phyloP scores from a whole-genome alignment of 1,284 basidiomycete genomes.

The Rhodotorula sp. region DNA sequence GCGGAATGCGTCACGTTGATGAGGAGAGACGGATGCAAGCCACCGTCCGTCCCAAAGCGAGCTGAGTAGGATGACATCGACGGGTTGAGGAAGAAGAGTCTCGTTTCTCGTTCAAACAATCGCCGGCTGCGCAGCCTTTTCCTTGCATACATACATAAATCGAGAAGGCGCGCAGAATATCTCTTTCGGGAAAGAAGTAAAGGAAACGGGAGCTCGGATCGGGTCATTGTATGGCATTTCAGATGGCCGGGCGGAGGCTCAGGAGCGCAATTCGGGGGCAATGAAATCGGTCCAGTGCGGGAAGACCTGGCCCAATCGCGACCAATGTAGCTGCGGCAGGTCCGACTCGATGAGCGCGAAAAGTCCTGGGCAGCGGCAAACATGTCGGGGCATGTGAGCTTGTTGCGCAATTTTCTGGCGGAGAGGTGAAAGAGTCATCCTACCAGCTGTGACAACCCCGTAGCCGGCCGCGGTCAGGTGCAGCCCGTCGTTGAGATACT shows the following conservation, averaged over 20 bases:
- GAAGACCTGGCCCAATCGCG: conserved; percentile 38
- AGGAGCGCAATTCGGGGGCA: conserved; percentile 12
- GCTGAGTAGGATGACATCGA: neutral
- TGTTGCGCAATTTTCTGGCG: too few species aligned
- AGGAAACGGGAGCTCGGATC: too few species aligned
- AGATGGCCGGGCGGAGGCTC: neutral
- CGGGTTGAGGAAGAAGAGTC: neutral
- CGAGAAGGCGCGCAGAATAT: too few species aligned
- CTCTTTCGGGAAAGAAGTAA: too few species aligned
- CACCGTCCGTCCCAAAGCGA: neutral
- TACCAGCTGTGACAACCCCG: conserved; percentile 52
- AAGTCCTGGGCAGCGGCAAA: conserved; percentile 10
- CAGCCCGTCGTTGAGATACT: conserved; percentile 62
- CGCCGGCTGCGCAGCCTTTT: too few species aligned
- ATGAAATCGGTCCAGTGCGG: conserved; percentile 39
- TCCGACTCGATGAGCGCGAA: conserved; percentile 18
- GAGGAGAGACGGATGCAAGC: neutral
- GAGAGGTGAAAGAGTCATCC: neutral
- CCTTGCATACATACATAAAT: too few species aligned
- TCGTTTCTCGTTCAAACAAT: too few species aligned
- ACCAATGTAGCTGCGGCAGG: conserved; percentile 42
- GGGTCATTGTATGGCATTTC: too few species aligned
- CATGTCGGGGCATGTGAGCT: neutral
- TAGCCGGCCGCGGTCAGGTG: conserved; percentile 74
- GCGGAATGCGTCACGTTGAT: neutral